Base-by-base conservation (phyloP, 2,329 filamentous ascomycete genomes). In the Albifimbria verrucaria region DNA sequence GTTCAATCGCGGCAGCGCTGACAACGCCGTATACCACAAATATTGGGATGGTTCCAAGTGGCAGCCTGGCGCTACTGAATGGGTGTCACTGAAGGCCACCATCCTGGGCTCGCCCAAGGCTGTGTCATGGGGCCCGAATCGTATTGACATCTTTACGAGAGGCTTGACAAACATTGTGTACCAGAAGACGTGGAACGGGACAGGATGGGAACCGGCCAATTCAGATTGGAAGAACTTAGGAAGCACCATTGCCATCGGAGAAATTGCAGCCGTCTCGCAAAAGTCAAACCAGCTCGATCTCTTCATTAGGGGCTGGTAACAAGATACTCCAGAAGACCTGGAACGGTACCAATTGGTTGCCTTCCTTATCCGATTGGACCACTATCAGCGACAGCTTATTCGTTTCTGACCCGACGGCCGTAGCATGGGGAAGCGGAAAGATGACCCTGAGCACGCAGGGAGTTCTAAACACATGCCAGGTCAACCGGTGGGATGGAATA, bases 1-100 rank as follows among this genome's bases (percentile, higher is more conserved):
- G 11, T 68, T 67, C 45, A 66, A 62, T 5, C 56, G 65, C 11
- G 62, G 63, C 7, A n/a, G n/a, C n/a, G 69, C 32, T 56, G 62
- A 41, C 55, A 63, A 52, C 63, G 64, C 57, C 60, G 61, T 61
- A 55, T 65, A 49, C 12, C 61, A 64, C 51, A 58, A 63, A 15
- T 59, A 63, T 15, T 60, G 56, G 48, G 59, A 62, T 41, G 59
- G 59, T 12, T 59, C 61, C 24, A 57, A 52, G 12, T 70, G 65
- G 67, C 36, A 41, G 26, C 32, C 32, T n/a, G 18, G 32, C 32
- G 32, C 15, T n/a, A 20, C 26, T 5, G 43, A 23, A 11, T 53
- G 48, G 52, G 24, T 36, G 4, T 42, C 18, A 9, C 43, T 52
- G 1, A 51, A 49, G 5, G 46, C 42, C 10, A 39, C 18, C 18